Conservation (phyloP, 805 yeast species). For the Ogataea allantospora region DNA sequence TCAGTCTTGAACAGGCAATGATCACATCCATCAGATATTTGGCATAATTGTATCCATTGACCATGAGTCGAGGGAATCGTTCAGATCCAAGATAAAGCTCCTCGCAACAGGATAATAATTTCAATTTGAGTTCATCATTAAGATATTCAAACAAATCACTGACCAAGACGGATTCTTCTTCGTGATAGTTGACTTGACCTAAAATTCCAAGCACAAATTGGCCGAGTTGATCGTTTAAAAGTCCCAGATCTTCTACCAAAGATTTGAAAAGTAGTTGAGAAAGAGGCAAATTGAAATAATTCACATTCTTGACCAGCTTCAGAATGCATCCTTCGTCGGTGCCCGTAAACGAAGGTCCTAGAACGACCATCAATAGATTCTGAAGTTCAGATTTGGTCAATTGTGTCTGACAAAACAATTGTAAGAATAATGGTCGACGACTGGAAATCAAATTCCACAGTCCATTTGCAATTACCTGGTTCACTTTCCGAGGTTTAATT, state of each 20-base stretch:
- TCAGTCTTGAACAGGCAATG: conserved; percentile 43
- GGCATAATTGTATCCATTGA: conserved; percentile 32
- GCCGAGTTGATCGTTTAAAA: conserved; percentile 14
- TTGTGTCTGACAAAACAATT: conserved; percentile 17
- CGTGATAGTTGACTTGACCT: conserved; percentile 11
- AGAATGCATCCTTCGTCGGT: conserved; percentile 6
- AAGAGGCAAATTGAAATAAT: conserved; percentile 42
- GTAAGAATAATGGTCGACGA: conserved; percentile 19
- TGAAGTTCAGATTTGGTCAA: conserved; percentile 14
- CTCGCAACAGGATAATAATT: conserved; percentile 39
- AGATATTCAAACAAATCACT: conserved; percentile 42
- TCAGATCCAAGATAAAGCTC: conserved; percentile 41
- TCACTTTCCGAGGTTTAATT: conserved; percentile 7
- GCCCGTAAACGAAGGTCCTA: conserved; percentile 12
- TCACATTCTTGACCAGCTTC: conserved; percentile 27
- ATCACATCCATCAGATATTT: conserved; percentile 44
- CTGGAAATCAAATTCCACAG: conserved; percentile 26
- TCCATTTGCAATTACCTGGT: conserved; percentile 17
- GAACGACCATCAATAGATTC: conserved; percentile 16
- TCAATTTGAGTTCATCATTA: conserved; percentile 31
- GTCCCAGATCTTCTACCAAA: conserved; percentile 25
- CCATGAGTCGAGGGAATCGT: conserved; percentile 35
- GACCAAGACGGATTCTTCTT: conserved; percentile 23
- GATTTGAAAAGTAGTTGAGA: conserved; percentile 40
- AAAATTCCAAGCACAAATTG: conserved; percentile 14